These are phyloP conservation scores for Trichoderma orchidacearum DNA, from an alignment of 495 filamentous ascomycete species.

Conservation along the genomic window DNA sequence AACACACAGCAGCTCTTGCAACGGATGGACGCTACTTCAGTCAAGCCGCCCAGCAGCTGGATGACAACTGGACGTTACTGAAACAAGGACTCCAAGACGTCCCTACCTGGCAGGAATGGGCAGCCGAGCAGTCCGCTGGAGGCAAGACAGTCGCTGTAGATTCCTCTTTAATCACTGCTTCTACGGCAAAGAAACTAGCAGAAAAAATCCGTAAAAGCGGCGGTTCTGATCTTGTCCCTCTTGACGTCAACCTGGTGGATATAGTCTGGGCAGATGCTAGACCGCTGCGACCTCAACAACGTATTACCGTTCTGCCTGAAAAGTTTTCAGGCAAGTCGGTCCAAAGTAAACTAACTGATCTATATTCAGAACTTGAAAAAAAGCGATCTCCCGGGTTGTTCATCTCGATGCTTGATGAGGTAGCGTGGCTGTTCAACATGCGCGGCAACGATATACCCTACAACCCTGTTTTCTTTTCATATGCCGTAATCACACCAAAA, in stretches of 20 bases:
- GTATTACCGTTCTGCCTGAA: conserved; percentile 51
- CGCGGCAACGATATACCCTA: conserved; percentile 95
- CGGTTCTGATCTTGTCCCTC: conserved; percentile 55
- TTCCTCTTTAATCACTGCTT: conserved; percentile 71
- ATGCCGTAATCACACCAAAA: conserved; percentile 74
- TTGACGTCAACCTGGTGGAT: conserved; percentile 78
- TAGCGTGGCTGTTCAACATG: conserved; percentile 96
- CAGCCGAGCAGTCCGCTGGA: conserved; percentile 66
- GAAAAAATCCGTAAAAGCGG: conserved; percentile 83
- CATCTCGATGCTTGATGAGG: conserved; percentile 91
- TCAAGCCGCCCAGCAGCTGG: conserved; percentile 85
- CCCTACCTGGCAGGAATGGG: conserved; percentile 98
- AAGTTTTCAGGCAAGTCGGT: conserved; percentile 76
- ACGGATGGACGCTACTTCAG: conserved; percentile 99
- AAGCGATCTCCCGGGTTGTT: conserved; percentile 82
- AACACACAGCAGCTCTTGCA: conserved; percentile 75
- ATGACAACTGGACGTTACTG: conserved; percentile 79
- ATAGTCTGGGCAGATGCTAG: conserved; percentile 65
- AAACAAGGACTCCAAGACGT: conserved; percentile 91
- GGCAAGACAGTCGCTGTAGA: conserved; percentile 88
- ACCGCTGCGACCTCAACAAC: conserved; percentile 63
- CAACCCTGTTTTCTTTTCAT: conserved; percentile 98
- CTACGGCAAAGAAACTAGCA: conserved; percentile 73
- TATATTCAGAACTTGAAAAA: conserved; percentile 84
- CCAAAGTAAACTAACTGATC: conserved; percentile 69